Evolutionary conservation across 1,284 basidiomycete genomes (phyloP).

Genomic region (Cutaneotrichosporon sp.): DNA sequence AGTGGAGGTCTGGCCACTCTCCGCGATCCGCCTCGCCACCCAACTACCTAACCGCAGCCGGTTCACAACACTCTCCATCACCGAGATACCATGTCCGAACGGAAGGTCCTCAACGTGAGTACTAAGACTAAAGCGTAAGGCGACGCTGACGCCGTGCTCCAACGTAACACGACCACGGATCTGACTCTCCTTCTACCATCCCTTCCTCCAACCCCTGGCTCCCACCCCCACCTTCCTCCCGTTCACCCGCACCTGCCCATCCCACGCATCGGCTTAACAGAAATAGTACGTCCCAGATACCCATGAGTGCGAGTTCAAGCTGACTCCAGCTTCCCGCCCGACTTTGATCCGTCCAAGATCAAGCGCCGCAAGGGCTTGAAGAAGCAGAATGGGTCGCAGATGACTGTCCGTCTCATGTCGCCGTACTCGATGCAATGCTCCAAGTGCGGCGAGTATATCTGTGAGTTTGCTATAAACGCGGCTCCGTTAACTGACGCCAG

Average conservation of each 20-base stretch:
- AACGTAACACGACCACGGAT: not conserved
- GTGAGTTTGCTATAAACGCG: conserved; percentile 55
- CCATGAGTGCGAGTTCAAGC: conserved; percentile 1
- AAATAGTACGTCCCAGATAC: conserved; percentile 12
- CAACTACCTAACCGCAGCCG: not conserved
- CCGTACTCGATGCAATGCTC: conserved; percentile 98
- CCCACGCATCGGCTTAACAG: not conserved
- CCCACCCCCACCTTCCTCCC: not conserved
- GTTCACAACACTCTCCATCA: not conserved
- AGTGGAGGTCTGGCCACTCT: not conserved
- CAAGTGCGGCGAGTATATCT: conserved; percentile 95
- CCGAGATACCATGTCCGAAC: conserved; percentile 68
- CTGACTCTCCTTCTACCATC: not conserved
- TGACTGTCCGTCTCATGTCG: conserved; percentile 97
- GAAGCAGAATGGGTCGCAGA: conserved; percentile 69
- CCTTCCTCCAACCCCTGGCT: not conserved
- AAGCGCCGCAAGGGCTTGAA: conserved; percentile 75
- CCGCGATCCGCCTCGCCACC: not conserved
- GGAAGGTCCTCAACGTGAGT: conserved; percentile 72
- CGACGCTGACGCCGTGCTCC: not conserved
- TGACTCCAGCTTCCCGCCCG: conserved; percentile 57
- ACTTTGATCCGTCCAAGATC: conserved; percentile 97
- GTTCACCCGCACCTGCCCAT: not conserved
- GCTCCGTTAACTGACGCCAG: conserved; percentile 29
- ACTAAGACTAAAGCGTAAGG: conserved; percentile 32